phyloP scores from a whole-genome alignment of 257 asterid genomes.

The Nicotiana obtusifolia region DNA sequence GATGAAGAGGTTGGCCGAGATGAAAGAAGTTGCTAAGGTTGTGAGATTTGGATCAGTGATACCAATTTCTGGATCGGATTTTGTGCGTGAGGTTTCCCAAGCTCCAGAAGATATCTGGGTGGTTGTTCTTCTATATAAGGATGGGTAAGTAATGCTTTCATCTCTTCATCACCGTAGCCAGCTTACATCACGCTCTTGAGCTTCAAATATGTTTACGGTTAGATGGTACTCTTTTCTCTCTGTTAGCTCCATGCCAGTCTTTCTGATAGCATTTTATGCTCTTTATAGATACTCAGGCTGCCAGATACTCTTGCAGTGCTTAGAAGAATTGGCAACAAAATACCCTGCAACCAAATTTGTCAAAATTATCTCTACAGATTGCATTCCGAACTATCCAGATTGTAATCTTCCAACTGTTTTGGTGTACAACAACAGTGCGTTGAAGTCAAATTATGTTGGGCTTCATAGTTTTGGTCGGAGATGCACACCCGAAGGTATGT shows the following conservation, averaged over 20 bases:
- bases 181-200: background rate
- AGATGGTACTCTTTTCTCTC: background rate
- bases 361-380: slow-evolving; percentile 83
- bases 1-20: slow-evolving; percentile 86
- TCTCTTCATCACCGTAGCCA: background rate
- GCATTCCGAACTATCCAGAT: slow-evolving; percentile 96
- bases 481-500: slow-evolving; percentile 88
- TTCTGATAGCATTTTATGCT: background rate
- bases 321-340: slow-evolving; percentile 69
- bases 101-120: slow-evolving; percentile 95
- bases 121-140: slow-evolving; percentile 76
- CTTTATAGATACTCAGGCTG: slow-evolving; percentile 57
- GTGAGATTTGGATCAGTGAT: slow-evolving; percentile 79
- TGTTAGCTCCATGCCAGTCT: background rate
- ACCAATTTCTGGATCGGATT: slow-evolving; percentile 94
- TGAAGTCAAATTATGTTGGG: slow-evolving; percentile 83
- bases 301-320: slow-evolving; percentile 69
- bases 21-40: slow-evolving; percentile 70
- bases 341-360: slow-evolving; percentile 93
- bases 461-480: slow-evolving; percentile 77
- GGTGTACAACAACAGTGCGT: slow-evolving; percentile 78
- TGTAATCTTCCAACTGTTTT: slow-evolving; percentile 80
- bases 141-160: slow-evolving; percentile 48
- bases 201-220: background rate
- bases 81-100: slow-evolving; percentile 93